Evolutionary conservation across 192 early-diverging fungal species (phyloP).

Genomic region (Linnemannia exigua): DNA sequence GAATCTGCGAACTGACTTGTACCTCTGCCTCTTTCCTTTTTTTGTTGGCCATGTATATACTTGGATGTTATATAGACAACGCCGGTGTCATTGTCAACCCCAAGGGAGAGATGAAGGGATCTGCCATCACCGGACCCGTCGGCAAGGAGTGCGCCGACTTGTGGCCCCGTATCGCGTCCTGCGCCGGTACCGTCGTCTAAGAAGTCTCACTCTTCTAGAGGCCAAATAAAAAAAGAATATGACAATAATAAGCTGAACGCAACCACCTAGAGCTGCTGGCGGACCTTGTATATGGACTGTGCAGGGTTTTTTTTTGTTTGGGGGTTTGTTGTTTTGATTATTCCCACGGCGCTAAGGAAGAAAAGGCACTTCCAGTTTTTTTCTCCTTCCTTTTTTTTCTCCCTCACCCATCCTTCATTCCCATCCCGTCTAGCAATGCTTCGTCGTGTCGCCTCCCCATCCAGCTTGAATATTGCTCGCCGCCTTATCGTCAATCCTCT

Average conservation of each 20-base stretch:
- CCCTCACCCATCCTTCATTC: not conserved
- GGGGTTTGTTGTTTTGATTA: too few species aligned
- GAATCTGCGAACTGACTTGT: too few species aligned
- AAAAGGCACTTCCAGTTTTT: too few species aligned
- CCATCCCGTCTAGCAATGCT: constrained; percentile 14
- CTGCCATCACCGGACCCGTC: constrained; percentile 99
- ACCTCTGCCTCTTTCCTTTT: too few species aligned
- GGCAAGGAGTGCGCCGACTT: constrained; percentile 99
- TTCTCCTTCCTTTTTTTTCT: not conserved
- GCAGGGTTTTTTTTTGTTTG: too few species aligned
- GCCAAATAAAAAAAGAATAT: constrained; percentile 7
- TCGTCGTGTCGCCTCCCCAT: constrained; percentile 23
- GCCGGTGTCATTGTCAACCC: constrained; percentile 99
- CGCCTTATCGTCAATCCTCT: constrained; percentile 20
- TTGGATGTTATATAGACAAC: constrained; percentile 86
- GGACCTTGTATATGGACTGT: too few species aligned
- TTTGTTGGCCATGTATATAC: too few species aligned
- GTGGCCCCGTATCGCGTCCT: constrained; percentile 92
- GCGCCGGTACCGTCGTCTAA: constrained; percentile 49
- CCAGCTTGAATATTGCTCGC: constrained; percentile 30
- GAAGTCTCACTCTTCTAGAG: not conserved
- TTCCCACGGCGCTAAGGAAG: too few species aligned
- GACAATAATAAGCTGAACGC: not conserved
- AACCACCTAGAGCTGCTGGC: too few species aligned
- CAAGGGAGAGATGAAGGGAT: constrained; percentile 99